Conservation (phyloP, 179 eudicot species). For the Monotropa hypopitys region DNA sequence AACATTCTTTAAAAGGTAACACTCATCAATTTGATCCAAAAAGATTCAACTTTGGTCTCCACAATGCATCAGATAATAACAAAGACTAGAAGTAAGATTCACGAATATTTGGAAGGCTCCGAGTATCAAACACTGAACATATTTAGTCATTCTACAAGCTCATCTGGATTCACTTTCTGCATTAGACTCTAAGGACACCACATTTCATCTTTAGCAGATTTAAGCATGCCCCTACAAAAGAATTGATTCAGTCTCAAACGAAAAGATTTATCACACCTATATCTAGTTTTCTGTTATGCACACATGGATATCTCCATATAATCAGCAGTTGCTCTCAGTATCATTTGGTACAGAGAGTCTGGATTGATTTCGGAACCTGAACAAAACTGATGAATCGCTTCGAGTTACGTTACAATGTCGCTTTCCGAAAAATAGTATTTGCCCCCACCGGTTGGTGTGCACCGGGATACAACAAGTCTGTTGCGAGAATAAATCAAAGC, state of each 20-base stretch:
- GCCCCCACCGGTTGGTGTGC: too few species aligned
- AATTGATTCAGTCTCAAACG: background rate
- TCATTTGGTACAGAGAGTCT: too few species aligned
- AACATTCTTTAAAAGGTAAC: background rate
- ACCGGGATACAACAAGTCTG: too few species aligned
- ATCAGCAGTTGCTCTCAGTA: background rate
- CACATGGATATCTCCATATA: too few species aligned
- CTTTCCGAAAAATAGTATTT: too few species aligned
- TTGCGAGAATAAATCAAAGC: too few species aligned
- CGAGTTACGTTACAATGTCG: too few species aligned
- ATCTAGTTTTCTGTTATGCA: background rate
- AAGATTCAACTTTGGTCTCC: background rate
- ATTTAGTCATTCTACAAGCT: background rate
- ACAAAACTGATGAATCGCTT: too few species aligned
- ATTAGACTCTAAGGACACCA: background rate
- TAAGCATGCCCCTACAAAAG: background rate
- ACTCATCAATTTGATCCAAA: background rate
- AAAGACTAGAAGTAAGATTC: background rate
- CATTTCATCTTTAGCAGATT: background rate
- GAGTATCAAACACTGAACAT: background rate
- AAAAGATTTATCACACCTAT: background rate
- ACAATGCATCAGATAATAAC: background rate
- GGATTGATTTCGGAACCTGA: too few species aligned
- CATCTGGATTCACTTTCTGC: background rate
- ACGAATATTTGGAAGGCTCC: background rate